These are phyloP conservation scores for Alternaria triticina DNA, from an alignment of 2,329 filamentous ascomycete genomes.

Conservation along the genomic window DNA sequence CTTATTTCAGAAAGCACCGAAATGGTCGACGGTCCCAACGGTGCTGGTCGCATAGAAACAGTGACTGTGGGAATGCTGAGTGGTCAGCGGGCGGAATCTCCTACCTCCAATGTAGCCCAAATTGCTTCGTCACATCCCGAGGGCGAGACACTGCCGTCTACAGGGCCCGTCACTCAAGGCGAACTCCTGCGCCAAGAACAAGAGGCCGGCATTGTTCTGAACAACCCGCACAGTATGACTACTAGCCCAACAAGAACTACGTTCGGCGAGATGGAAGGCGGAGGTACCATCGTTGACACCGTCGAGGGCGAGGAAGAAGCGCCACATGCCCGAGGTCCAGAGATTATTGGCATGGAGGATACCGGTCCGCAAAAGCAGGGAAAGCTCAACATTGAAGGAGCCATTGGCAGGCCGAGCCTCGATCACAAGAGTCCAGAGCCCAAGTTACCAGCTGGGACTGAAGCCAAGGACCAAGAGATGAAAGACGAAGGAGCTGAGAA, in stretches of 20 bases:
- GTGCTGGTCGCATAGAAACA: slow-evolving; percentile 79
- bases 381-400: slow-evolving; percentile 47
- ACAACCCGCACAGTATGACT: slow-evolving; percentile 43
- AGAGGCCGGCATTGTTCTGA: slow-evolving; percentile 77
- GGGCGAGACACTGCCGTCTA: slow-evolving; percentile 45
- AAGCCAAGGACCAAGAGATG: slow-evolving; percentile 30
- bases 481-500: slow-evolving; percentile 14
- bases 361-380: slow-evolving; percentile 77
- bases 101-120: slow-evolving; percentile 23
- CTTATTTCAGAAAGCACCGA: slow-evolving; percentile 77
- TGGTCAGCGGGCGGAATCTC: slow-evolving; percentile 17
- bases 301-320: slow-evolving; percentile 60
- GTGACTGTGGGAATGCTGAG: slow-evolving; percentile 71
- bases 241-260: slow-evolving; percentile 34
- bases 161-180: slow-evolving; percentile 68
- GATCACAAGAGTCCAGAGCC: slow-evolving; percentile 38
- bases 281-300: slow-evolving; percentile 42
- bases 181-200: slow-evolving; percentile 88
- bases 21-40: slow-evolving; percentile 81
- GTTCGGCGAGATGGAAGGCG: slow-evolving; percentile 34
- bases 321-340: slow-evolving; percentile 83
- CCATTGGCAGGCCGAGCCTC: slow-evolving; percentile 44
- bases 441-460: neutral
- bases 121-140: slow-evolving; percentile 44
- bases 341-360: slow-evolving; percentile 84